These are phyloP conservation scores for Orobanche coerulescens DNA, from an alignment of 257 asterid species.

Conservation along the genomic window DNA sequence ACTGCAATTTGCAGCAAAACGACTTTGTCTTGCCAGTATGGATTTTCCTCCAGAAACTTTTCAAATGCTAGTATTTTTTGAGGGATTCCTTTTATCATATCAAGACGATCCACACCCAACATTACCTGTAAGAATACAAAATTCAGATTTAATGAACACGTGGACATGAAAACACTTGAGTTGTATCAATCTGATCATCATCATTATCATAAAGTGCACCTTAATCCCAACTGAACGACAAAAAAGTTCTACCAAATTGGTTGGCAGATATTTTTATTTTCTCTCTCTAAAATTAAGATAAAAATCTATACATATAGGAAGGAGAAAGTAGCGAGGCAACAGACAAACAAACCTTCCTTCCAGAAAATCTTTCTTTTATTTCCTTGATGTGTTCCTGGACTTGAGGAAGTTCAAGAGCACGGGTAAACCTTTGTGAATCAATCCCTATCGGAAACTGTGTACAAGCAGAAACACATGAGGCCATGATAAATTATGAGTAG, in stretches of 20 bases:
- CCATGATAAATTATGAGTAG: conserved; percentile 10
- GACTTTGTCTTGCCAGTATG: conserved; percentile 76
- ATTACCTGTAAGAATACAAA: conserved; percentile 52
- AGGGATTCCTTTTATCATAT: conserved; percentile 96
- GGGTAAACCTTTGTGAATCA: conserved; percentile 82
- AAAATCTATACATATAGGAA: not conserved
- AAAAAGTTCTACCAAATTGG: conserved; percentile 12
- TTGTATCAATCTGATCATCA: conserved; percentile 17
- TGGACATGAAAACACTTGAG: not conserved
- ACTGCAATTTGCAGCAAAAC: conserved; percentile 96
- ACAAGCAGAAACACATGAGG: conserved; percentile 21
- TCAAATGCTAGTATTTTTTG: conserved; percentile 91
- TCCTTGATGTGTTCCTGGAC: conserved; percentile 65
- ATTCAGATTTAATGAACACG: conserved; percentile 6
- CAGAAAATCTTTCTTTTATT: conserved; percentile 67
- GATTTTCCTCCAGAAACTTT: conserved; percentile 85
- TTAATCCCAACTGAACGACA: not conserved
- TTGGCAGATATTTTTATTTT: not conserved
- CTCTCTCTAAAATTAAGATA: conserved; percentile 1
- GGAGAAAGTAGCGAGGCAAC: not conserved
- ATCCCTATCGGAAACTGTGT: conserved; percentile 86
- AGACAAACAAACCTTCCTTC: conserved; percentile 61
- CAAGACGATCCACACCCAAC: conserved; percentile 96
- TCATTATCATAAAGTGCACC: too few relatives aligned
- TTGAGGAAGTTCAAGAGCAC: conserved; percentile 53